These are phyloP conservation scores for Rhizoclosmatium sp. DNA, from an alignment of 192 early-diverging fungal genomes.

Conservation along the genomic window DNA sequence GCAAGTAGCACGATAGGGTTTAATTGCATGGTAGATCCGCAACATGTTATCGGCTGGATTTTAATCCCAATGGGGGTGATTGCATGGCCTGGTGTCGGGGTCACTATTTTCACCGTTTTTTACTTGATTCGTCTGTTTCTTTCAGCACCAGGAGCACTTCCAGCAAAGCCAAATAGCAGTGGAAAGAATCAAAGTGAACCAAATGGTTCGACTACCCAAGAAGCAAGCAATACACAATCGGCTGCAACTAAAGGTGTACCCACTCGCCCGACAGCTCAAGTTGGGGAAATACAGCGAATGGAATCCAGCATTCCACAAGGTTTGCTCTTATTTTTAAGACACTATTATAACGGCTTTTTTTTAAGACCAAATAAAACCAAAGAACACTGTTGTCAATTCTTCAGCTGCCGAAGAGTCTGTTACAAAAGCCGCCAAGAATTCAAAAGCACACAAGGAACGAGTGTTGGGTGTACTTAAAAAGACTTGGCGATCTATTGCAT, in stretches of 20 bases:
- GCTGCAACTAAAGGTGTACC: neutral
- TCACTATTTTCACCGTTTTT: neutral
- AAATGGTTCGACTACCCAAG: neutral
- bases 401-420: neutral
- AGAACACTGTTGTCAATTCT: neutral
- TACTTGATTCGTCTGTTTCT: neutral
- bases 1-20: neutral
- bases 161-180: neutral
- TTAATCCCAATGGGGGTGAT: neutral
- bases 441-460: neutral
- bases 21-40: neutral
- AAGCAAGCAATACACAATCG: neutral
- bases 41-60: neutral
- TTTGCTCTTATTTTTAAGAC: neutral
- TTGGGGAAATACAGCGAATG: neutral
- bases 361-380: neutral
- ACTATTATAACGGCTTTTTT: neutral
- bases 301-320: neutral
- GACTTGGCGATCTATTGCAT: slow-evolving; percentile 8
- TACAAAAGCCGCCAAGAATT: neutral
- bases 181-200: neutral
- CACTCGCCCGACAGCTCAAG: neutral
- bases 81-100: slow-evolving; percentile 1
- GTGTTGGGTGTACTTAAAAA: neutral
- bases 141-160: neutral